Conservation (phyloP, 352 stramenopile genomes). For the Phytophthora tubulina region DNA sequence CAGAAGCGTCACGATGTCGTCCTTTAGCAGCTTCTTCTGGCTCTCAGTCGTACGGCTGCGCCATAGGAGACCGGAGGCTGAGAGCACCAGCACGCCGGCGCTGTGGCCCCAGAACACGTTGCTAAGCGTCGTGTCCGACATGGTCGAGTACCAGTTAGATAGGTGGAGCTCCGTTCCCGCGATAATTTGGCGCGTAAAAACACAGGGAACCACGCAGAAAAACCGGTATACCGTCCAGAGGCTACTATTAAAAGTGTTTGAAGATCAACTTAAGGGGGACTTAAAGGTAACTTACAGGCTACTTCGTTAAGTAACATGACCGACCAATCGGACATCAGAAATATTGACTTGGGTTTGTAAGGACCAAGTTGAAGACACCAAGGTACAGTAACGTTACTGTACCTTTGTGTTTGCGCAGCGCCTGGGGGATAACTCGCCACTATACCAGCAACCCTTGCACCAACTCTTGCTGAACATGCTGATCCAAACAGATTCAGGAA, state of each 20-base stretch:
- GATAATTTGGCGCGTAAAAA: slow-evolving; percentile 4
- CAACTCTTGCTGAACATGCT: no score
- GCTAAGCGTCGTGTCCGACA: slow-evolving; percentile 84
- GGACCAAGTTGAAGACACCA: neutral
- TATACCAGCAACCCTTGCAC: no score
- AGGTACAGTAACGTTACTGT: no score
- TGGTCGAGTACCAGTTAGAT: slow-evolving; percentile 17
- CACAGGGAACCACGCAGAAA: no score
- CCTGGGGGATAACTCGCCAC: no score
- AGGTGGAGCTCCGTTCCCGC: slow-evolving; percentile 22
- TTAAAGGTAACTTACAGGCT: neutral
- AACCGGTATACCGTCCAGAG: no score
- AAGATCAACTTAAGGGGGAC: neutral
- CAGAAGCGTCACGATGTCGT: slow-evolving; percentile 90
- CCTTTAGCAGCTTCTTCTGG: slow-evolving; percentile 88
- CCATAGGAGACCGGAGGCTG: slow-evolving; percentile 77
- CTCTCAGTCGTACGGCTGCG: slow-evolving; percentile 78
- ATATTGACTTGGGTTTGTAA: slow-evolving; percentile 1
- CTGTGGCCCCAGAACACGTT: slow-evolving; percentile 91
- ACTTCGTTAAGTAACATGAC: slow-evolving; percentile 2
- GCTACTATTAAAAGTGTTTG: neutral
- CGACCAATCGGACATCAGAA: neutral
- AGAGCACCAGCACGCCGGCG: slow-evolving; percentile 82
- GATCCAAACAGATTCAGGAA: no score
- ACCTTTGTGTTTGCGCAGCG: no score